Percentiles rank a stretch among this genome's conserved stretches.
phyloP scores from a whole-genome alignment of 441 rosid genomes.

The Cnidoscolus chayamansa region DNA sequence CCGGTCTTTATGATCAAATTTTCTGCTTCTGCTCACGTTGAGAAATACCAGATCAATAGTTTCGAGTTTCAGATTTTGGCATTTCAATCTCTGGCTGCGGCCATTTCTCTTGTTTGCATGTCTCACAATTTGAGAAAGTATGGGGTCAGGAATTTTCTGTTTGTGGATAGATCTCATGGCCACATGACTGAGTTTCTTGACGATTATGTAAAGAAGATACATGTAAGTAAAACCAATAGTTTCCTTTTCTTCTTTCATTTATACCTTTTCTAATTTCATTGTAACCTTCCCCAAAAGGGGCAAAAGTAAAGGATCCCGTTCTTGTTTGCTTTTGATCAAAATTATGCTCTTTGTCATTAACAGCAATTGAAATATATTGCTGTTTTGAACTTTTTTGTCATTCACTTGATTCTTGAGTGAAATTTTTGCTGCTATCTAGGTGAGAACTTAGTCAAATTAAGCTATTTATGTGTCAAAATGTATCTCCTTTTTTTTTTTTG shows the following conservation, averaged over 20 bases:
- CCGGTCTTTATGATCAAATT: constrained; percentile 26
- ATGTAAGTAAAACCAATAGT: constrained; percentile 28
- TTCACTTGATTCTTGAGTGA: too few relatives aligned
- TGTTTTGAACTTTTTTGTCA: neutral
- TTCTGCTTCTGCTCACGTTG: constrained; percentile 22
- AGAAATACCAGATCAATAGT: constrained; percentile 21
- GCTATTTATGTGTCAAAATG: neutral
- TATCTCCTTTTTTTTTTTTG: neutral
- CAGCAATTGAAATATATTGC: neutral
- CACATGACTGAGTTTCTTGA: constrained; percentile 28
- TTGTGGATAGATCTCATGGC: constrained; percentile 43
- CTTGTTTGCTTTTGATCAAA: neutral
- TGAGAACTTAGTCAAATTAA: too few relatives aligned
- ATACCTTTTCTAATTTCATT: too few relatives aligned
- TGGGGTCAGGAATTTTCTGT: constrained; percentile 44
- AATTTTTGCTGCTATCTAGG: too few relatives aligned
- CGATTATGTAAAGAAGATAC: constrained; percentile 34
- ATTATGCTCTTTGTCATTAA: neutral
- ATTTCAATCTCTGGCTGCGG: constrained; percentile 33
- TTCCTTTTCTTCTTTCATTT: too few relatives aligned
- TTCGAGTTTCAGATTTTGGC: constrained; percentile 35
- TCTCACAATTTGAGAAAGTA: constrained; percentile 49
- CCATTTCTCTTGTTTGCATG: constrained; percentile 38
- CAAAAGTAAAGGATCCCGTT: too few relatives aligned
- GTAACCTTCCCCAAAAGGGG: too few relatives aligned